These are phyloP conservation scores for Lodderomyces elongisporus DNA, from an alignment of 1,139 yeast species.

Conservation along the genomic window DNA sequence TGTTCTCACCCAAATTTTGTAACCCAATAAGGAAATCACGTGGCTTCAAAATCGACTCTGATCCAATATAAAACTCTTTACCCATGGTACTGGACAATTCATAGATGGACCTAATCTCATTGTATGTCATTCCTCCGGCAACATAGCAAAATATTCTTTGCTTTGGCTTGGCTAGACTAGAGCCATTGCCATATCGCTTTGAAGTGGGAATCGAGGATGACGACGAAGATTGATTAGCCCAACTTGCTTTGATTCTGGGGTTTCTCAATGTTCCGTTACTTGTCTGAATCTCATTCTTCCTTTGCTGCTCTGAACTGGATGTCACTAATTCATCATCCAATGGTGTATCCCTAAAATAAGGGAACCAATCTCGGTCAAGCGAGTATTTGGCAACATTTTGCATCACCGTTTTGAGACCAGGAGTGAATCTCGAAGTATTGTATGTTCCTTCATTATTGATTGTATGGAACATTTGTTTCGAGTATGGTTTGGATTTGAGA, in stretches of 20 bases:
- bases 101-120: conserved; percentile 74
- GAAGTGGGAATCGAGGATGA: conserved; percentile 4
- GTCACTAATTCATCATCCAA: conserved; percentile 44
- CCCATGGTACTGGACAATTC: conserved; percentile 60
- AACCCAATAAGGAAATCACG: conserved; percentile 45
- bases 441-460: conserved; percentile 62
- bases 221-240: conserved; percentile 56
- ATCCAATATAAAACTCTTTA: conserved; percentile 78
- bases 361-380: conserved; percentile 57
- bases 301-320: not conserved
- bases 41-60: conserved; percentile 73
- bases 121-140: conserved; percentile 85
- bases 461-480: conserved; percentile 53
- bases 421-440: conserved; percentile 72
- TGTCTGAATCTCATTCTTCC: conserved; percentile 11
- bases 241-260: conserved; percentile 72
- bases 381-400: conserved; percentile 44
- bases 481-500: conserved; percentile 34
- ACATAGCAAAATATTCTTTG: conserved; percentile 76
- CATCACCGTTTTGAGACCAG: conserved; percentile 60
- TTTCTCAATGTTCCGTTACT: conserved; percentile 50
- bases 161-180: conserved; percentile 23
- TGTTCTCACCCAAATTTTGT: conserved; percentile 37
- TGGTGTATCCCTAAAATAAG: conserved; percentile 76
- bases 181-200: conserved; percentile 2